These are phyloP conservation scores for Brassica juncea DNA, from an alignment of 345 rosid genomes.

Conservation along the genomic window DNA sequence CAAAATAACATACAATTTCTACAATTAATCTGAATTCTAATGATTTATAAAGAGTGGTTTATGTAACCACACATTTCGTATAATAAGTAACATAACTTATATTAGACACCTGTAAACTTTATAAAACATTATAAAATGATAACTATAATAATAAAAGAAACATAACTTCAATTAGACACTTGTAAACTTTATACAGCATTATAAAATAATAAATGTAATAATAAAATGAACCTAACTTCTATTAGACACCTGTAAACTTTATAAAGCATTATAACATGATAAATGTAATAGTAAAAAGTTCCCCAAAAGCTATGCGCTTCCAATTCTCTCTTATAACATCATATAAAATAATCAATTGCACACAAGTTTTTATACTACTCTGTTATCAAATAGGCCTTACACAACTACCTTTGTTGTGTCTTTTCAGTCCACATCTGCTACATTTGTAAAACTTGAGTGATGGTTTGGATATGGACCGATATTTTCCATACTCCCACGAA, in stretches of 20 bases:
- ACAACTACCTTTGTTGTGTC: neutral
- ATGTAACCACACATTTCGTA: neutral
- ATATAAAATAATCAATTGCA: neutral
- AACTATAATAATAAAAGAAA: no score
- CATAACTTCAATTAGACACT: no score
- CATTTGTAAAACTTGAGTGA: neutral
- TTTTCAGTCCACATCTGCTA: neutral
- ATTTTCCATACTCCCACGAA: neutral
- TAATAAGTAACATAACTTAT: neutral
- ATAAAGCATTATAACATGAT: no score
- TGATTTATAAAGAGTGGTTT: neutral
- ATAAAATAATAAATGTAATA: no score
- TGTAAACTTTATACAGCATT: no score
- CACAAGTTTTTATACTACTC: neutral
- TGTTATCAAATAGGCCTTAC: neutral
- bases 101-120: no score
- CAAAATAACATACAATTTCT: neutral
- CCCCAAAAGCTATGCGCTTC: neutral
- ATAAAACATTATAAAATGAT: no score
- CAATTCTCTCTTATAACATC: neutral
- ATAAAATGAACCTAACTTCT: no score
- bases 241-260: no score
- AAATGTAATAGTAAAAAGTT: neutral
- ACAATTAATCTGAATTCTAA: neutral
- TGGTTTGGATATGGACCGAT: neutral